Evolutionary conservation across 1,284 basidiomycete genomes (phyloP).

Genomic region (Puccinia horiana): DNA sequence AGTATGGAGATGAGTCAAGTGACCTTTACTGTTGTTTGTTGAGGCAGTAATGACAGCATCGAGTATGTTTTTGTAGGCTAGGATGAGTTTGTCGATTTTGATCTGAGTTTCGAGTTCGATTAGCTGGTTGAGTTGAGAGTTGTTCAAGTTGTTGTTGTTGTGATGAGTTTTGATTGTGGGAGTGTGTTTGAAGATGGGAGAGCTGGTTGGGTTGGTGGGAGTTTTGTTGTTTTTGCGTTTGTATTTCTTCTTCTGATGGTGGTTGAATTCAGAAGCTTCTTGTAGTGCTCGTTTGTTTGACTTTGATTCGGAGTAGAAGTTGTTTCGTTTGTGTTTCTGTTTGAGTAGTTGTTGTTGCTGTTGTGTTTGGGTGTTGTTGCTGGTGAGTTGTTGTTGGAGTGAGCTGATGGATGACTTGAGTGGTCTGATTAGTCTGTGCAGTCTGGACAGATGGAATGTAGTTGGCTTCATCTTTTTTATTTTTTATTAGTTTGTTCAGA

Average conservation of each 20-base stretch:
- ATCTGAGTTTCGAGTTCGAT: constrained; percentile 12
- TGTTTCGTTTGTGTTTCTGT: neutral
- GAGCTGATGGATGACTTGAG: constrained; percentile 34
- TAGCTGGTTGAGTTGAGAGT: neutral
- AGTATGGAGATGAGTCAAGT: too few relatives aligned
- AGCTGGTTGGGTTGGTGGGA: constrained; percentile 16
- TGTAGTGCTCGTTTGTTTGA: neutral
- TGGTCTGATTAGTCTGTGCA: constrained; percentile 32
- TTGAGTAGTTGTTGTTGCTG: neutral
- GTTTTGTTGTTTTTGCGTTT: neutral
- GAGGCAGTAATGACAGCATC: neutral
- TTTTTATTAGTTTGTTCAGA: neutral
- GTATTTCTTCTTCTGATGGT: neutral
- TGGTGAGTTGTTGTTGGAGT: neutral
- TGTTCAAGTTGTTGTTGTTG: neutral
- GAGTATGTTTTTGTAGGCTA: constrained; percentile 35
- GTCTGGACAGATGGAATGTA: constrained; percentile 6
- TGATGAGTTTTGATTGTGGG: neutral
- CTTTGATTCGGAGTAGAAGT: constrained; percentile 22
- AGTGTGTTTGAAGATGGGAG: constrained; percentile 6
- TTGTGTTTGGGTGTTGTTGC: neutral
- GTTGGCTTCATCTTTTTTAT: neutral
- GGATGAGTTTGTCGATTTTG: constrained; percentile 19
- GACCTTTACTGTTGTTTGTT: neutral
- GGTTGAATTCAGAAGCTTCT: constrained; percentile 1